Percentiles rank a stretch among this genome's conserved stretches.
These are phyloP conservation scores for Miscanthus sacchariflorus DNA, from an alignment of 202 grass and related monocot genomes.

Conservation along the genomic window DNA sequence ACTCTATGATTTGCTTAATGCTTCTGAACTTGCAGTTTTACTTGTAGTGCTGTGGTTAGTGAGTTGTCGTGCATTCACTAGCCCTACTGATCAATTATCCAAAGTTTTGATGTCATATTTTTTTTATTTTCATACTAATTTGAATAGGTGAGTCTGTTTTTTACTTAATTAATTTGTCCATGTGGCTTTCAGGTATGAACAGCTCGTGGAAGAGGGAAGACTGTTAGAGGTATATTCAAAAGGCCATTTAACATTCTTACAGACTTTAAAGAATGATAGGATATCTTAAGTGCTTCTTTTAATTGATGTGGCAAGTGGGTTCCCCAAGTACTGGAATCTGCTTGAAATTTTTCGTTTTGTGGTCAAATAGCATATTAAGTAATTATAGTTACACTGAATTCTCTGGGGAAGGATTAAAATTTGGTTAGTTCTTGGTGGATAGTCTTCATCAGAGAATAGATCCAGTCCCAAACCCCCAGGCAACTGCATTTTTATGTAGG, in stretches of 20 bases:
- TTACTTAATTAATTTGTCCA: constrained; percentile 27
- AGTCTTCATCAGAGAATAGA: neutral
- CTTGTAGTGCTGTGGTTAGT: constrained; percentile 18
- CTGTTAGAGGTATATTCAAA: constrained; percentile 76
- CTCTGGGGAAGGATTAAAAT: neutral
- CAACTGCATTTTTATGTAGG: constrained; percentile 4
- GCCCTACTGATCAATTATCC: constrained; percentile 9
- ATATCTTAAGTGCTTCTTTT: neutral
- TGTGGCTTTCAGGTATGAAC: constrained; percentile 79
- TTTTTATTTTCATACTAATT: constrained; percentile 10
- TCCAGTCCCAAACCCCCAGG: neutral
- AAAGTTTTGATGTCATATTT: constrained; percentile 20
- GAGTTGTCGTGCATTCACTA: neutral
- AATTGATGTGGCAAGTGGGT: neutral
- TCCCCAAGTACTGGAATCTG: neutral
- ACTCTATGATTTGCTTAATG: neutral
- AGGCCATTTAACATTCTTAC: neutral
- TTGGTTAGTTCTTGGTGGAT: neutral
- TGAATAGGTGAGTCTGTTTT: neutral
- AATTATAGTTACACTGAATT: neutral
- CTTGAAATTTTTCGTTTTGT: neutral
- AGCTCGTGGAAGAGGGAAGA: constrained; percentile 88
- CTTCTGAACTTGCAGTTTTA: constrained; percentile 14
- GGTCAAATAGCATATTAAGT: constrained; percentile 26
- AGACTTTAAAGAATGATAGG: too few relatives aligned